phyloP scores from a whole-genome alignment of 805 yeast species.

The Kazachstania bromeliacearum region DNA sequence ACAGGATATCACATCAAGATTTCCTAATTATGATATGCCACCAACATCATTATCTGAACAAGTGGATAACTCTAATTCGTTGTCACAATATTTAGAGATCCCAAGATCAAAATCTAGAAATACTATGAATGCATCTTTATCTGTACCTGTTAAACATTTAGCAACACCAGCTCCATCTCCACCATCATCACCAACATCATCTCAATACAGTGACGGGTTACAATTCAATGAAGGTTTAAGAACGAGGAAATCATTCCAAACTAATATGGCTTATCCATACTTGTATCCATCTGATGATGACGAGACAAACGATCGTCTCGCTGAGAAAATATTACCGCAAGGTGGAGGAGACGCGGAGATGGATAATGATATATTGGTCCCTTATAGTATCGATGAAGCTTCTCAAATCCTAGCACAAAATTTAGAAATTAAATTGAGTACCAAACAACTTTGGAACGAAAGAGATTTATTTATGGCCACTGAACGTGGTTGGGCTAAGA shows the following conservation, averaged over 20 bases:
- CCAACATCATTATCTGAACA: constrained; percentile 38
- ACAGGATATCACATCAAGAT: constrained; percentile 63
- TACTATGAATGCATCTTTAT: constrained; percentile 22
- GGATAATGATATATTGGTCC: constrained; percentile 33
- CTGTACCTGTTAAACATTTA: constrained; percentile 32
- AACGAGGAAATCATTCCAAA: constrained; percentile 48
- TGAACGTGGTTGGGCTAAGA: constrained; percentile 52
- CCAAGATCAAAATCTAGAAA: constrained; percentile 40
- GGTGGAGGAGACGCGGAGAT: constrained; percentile 1
- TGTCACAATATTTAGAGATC: constrained; percentile 50
- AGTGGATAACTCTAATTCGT: constrained; percentile 41
- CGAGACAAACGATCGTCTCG: constrained; percentile 20
- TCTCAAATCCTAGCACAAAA: constrained; percentile 53
- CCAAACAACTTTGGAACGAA: constrained; percentile 62
- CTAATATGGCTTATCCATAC: constrained; percentile 58
- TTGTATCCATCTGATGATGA: constrained; percentile 44
- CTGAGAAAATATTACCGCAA: constrained; percentile 6
- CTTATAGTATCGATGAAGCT: constrained; percentile 74
- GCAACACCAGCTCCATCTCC: constrained; percentile 91
- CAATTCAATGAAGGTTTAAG: constrained; percentile 25
- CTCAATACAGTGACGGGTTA: too few relatives aligned
- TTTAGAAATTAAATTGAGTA: constrained; percentile 56
- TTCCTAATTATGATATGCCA: constrained; percentile 58
- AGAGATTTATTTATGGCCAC: constrained; percentile 61
- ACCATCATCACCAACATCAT: constrained; percentile 39